Evolutionary conservation across 2,329 filamentous ascomycete genomes (phyloP).

Genomic region (Exophiala viscosa): DNA sequence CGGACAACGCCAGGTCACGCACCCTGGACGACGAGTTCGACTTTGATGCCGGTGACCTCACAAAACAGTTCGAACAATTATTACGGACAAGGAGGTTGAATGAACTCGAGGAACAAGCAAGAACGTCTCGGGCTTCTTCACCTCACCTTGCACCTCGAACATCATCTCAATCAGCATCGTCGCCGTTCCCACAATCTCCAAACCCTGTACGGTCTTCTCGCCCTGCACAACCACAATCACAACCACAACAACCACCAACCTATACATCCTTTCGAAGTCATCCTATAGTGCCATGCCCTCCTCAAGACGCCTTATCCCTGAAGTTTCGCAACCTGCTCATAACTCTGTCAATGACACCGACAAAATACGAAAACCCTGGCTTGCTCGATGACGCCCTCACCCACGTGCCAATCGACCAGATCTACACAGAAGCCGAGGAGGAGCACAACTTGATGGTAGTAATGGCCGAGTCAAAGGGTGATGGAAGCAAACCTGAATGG

Average conservation of each 20-base stretch:
- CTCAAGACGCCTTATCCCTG: constrained; percentile 65
- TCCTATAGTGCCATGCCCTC: constrained; percentile 70
- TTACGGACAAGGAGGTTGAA: constrained; percentile 84
- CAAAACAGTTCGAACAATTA: constrained; percentile 79
- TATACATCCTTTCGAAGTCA: constrained; percentile 62
- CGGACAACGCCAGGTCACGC: constrained; percentile 21
- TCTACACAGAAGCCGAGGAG: constrained; percentile 92
- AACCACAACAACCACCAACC: constrained; percentile 47
- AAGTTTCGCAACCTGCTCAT: constrained; percentile 80
- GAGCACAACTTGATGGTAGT: constrained; percentile 84
- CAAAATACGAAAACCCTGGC: constrained; percentile 94
- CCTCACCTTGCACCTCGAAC: constrained; percentile 21
- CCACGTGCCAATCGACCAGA: constrained; percentile 79
- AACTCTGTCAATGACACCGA: constrained; percentile 80
- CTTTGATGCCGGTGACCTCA: constrained; percentile 75
- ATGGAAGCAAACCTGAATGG: constrained; percentile 79
- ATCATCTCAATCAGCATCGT: constrained; percentile 15
- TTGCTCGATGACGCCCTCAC: constrained; percentile 87
- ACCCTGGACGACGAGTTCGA: constrained; percentile 34
- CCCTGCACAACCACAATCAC: constrained; percentile 33
- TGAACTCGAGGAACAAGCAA: constrained; percentile 64
- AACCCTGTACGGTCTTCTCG: constrained; percentile 28
- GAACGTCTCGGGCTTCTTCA: constrained; percentile 49
- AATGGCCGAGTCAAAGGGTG: constrained; percentile 80
- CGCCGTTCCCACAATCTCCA: constrained; percentile 24